These are phyloP conservation scores for Dactylella cylindrospora DNA, from an alignment of 2,329 filamentous ascomycete genomes.

Conservation along the genomic window DNA sequence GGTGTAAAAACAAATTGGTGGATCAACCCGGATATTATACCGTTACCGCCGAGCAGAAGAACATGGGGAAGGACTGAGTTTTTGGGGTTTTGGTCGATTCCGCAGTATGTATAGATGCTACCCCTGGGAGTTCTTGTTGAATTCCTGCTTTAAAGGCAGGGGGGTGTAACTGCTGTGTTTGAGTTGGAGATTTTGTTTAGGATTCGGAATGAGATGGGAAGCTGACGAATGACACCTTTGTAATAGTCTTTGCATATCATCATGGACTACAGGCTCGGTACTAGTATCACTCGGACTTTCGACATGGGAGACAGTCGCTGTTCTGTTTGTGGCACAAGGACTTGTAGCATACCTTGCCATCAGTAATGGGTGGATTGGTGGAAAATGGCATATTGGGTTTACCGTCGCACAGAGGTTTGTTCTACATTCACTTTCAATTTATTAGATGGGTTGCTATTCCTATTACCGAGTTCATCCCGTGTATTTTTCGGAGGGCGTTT, in stretches of 20 bases:
- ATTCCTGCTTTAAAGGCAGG: no score
- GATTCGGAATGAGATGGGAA: no score
- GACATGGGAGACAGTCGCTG: slow-evolving; percentile 42
- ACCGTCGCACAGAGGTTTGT: slow-evolving; percentile 33
- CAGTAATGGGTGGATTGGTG: slow-evolving; percentile 41
- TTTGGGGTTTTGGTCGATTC: slow-evolving; percentile 39
- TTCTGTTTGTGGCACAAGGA: slow-evolving; percentile 29
- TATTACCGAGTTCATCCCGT: no score
- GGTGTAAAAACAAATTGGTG: slow-evolving; percentile 43
- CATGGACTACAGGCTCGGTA: slow-evolving; percentile 38
- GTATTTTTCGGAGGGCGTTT: no score
- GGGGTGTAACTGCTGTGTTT: no score
- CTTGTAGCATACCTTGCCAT: slow-evolving; percentile 41
- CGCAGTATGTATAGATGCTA: slow-evolving; percentile 21
- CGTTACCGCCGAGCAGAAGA: slow-evolving; percentile 27
- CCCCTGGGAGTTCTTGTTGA: no score
- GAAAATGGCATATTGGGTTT: slow-evolving; percentile 42
- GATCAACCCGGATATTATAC: slow-evolving; percentile 43
- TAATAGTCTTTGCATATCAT: slow-evolving; percentile 35
- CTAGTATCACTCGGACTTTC: slow-evolving; percentile 37
- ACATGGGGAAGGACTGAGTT: slow-evolving; percentile 43
- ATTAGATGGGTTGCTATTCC: no score
- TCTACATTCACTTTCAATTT: background rate
- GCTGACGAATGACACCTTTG: no score
- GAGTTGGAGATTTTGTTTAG: no score